Conservation (phyloP, 2,329 filamentous ascomycete genomes). For the Monosporascus ibericus region DNA sequence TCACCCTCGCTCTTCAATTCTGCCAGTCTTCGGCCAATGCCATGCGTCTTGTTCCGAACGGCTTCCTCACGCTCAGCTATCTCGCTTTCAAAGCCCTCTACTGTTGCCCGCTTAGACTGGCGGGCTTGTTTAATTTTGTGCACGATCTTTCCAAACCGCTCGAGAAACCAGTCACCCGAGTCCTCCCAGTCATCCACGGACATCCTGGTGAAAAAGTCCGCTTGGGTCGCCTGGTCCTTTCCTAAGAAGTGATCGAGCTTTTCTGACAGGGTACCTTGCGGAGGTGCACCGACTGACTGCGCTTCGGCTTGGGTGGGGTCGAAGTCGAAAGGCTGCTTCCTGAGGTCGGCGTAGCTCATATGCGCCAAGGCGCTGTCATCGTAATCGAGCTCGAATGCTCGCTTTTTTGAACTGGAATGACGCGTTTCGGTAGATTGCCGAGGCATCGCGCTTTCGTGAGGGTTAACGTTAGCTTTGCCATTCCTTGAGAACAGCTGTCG, state of each 20-base stretch:
- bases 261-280: constrained; percentile 36
- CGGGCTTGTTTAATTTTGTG: constrained; percentile 41
- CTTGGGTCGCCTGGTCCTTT: constrained; percentile 35
- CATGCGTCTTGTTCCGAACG: constrained; percentile 45
- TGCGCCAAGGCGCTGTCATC: constrained; percentile 48
- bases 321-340: constrained; percentile 49
- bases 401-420: constrained; percentile 18
- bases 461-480: constrained; percentile 11
- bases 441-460: constrained; percentile 22
- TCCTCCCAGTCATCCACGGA: constrained; percentile 52
- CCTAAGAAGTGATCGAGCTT: constrained; percentile 41
- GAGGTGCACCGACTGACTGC: constrained; percentile 27
- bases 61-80: constrained; percentile 48
- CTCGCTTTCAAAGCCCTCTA: constrained; percentile 48
- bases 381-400: constrained; percentile 40
- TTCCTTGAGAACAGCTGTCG: constrained; percentile 20
- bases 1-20: constrained; percentile 52
- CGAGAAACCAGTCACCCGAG: constrained; percentile 54
- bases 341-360: constrained; percentile 48
- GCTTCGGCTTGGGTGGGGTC: constrained; percentile 44
- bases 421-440: constrained; percentile 17
- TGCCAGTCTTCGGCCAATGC: constrained; percentile 48
- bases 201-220: constrained; percentile 48
- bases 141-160: constrained; percentile 46
- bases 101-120: constrained; percentile 41